phyloP scores from a whole-genome alignment of 1,284 basidiomycete species.

The Binderoboletus segoi region DNA sequence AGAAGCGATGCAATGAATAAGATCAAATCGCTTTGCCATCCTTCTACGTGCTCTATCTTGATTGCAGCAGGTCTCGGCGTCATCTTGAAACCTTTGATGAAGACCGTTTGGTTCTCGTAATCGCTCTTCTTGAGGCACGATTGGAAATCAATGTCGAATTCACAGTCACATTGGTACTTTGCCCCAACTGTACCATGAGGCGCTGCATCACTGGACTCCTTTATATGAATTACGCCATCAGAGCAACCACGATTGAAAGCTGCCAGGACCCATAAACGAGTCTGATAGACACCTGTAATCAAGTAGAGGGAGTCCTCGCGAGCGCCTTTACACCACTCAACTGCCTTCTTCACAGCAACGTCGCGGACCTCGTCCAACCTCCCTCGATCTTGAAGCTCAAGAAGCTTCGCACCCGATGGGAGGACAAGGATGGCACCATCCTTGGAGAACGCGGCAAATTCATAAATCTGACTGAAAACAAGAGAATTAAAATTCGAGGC shows the following conservation, averaged over 20 bases:
- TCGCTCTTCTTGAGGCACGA: not conserved
- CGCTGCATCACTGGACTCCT: too few species aligned
- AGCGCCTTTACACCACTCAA: conserved; percentile 1
- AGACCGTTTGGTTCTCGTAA: not conserved
- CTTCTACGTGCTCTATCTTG: not conserved
- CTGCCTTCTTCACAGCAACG: not conserved
- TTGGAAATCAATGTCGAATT: not conserved
- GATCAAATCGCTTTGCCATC: not conserved
- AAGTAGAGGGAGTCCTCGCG: not conserved
- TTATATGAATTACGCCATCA: not conserved
- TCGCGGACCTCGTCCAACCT: not conserved
- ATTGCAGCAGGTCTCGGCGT: not conserved
- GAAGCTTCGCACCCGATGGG: conserved; percentile 1
- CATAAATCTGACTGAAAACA: not conserved
- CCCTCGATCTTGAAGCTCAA: not conserved
- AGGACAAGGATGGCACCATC: conserved; percentile 12
- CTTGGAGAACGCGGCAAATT: not conserved
- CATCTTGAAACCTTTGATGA: conserved; percentile 4
- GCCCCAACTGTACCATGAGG: not conserved
- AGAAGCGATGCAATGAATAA: not conserved
- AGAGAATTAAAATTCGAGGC: not conserved
- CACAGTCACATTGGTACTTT: not conserved
- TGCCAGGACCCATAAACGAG: not conserved
- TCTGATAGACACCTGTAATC: conserved; percentile 9
- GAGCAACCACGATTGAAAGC: conserved; percentile 3